These are phyloP conservation scores for Sicyos baderoa DNA, from an alignment of 306 rosid species.

Conservation along the genomic window DNA sequence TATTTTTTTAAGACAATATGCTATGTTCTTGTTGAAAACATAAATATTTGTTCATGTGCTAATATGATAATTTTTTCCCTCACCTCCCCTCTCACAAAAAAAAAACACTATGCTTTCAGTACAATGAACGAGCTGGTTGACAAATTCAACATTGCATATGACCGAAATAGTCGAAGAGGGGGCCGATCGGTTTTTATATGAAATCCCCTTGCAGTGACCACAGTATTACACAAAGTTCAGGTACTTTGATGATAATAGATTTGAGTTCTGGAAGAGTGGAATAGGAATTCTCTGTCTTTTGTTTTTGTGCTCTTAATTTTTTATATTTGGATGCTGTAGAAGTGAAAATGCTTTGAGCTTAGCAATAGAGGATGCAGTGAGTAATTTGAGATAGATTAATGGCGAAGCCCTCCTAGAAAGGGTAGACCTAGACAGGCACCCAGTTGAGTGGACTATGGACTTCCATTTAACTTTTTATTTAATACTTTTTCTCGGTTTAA, in stretches of 20 bases:
- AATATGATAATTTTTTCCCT: not conserved
- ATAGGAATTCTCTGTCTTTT: not conserved
- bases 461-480: not conserved
- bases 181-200: slow-evolving; percentile 84
- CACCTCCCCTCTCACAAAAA: not conserved
- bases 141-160: slow-evolving; percentile 68
- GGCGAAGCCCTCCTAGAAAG: not conserved
- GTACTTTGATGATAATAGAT: not conserved
- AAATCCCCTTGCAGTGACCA: slow-evolving; percentile 16
- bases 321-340: not conserved
- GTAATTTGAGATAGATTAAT: not conserved
- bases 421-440: not conserved
- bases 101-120: slow-evolving; percentile 16
- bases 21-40: not conserved
- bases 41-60: not conserved
- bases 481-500: not conserved
- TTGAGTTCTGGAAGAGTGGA: slow-evolving; percentile 4
- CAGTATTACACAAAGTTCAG: not conserved
- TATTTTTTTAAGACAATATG: not conserved
- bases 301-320: slow-evolving; percentile 5
- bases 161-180: slow-evolving; percentile 87
- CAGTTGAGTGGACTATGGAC: not conserved
- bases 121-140: slow-evolving; percentile 30
- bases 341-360: slow-evolving; percentile 13
- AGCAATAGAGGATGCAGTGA: not conserved